phyloP scores from a whole-genome alignment of 2,329 filamentous ascomycete species.

The Didymosphaeria variabile region DNA sequence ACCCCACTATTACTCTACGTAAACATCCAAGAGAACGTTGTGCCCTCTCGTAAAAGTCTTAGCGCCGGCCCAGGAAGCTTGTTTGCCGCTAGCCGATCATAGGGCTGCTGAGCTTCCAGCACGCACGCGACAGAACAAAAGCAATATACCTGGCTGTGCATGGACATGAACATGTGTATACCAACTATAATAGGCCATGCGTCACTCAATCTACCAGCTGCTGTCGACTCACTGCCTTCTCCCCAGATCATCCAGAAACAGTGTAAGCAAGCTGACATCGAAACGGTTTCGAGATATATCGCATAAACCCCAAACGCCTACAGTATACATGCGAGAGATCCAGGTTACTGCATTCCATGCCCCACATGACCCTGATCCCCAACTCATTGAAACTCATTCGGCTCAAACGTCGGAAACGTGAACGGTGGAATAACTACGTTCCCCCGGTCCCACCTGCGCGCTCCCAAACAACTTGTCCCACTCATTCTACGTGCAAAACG shows the following conservation, averaged over 20 bases:
- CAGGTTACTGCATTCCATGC: not conserved
- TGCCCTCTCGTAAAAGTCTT: slow-evolving; percentile 27
- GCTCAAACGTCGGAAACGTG: slow-evolving; percentile 43
- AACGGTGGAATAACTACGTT: slow-evolving; percentile 47
- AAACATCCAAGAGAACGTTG: slow-evolving; percentile 21
- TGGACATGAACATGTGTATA: too few species aligned
- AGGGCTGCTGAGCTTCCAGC: not conserved
- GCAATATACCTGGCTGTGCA: not conserved
- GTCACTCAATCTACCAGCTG: too few species aligned
- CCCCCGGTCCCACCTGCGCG: slow-evolving; percentile 35
- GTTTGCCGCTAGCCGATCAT: slow-evolving; percentile 32
- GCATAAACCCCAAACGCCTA: too few species aligned
- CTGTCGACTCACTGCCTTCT: too few species aligned
- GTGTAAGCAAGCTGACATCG: too few species aligned
- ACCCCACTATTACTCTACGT: slow-evolving; percentile 16
- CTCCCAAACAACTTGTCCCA: slow-evolving; percentile 57
- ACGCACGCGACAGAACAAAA: not conserved
- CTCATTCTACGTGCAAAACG: slow-evolving; percentile 51
- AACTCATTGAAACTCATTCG: slow-evolving; percentile 35
- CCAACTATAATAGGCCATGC: too few species aligned
- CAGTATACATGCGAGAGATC: not conserved
- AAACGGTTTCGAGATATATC: too few species aligned
- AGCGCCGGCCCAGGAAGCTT: slow-evolving; percentile 41
- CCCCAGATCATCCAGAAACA: too few species aligned
- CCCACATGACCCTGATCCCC: not conserved